Evolutionary conservation across 257 asterid genomes (phyloP).

Genomic region (Lantana camara): DNA sequence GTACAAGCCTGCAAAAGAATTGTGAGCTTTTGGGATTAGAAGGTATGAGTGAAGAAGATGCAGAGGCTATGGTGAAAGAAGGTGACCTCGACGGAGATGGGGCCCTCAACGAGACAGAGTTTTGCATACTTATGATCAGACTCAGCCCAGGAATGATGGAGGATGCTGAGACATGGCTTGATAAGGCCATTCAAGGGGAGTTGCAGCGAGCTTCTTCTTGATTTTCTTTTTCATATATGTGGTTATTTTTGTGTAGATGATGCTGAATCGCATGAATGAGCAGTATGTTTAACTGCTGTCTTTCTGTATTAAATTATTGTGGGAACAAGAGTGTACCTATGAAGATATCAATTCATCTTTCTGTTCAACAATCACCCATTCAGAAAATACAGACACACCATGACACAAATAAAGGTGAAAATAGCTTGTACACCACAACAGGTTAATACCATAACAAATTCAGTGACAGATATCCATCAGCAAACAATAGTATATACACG

Average conservation of each 20-base stretch:
- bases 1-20: slow-evolving; percentile 53
- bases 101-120: slow-evolving; percentile 62
- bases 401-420: not conserved
- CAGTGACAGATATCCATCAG: not conserved
- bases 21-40: slow-evolving; percentile 57
- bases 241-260: not conserved
- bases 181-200: slow-evolving; percentile 63
- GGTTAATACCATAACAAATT: not conserved
- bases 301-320: not conserved
- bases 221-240: not conserved
- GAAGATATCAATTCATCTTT: not conserved
- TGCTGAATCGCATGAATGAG: not conserved
- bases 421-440: not conserved
- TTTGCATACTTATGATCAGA: slow-evolving; percentile 82
- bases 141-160: slow-evolving; percentile 88
- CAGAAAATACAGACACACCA: too few species aligned
- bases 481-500: not conserved
- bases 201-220: slow-evolving; percentile 18
- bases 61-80: slow-evolving; percentile 70
- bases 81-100: slow-evolving; percentile 85
- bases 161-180: slow-evolving; percentile 82
- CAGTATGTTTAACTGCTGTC: not conserved
- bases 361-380: too few species aligned
- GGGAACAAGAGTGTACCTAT: not conserved
- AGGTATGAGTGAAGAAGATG: slow-evolving; percentile 67